phyloP scores from a whole-genome alignment of 2,329 filamentous ascomycete genomes.

The Aspergillus neotritici region DNA sequence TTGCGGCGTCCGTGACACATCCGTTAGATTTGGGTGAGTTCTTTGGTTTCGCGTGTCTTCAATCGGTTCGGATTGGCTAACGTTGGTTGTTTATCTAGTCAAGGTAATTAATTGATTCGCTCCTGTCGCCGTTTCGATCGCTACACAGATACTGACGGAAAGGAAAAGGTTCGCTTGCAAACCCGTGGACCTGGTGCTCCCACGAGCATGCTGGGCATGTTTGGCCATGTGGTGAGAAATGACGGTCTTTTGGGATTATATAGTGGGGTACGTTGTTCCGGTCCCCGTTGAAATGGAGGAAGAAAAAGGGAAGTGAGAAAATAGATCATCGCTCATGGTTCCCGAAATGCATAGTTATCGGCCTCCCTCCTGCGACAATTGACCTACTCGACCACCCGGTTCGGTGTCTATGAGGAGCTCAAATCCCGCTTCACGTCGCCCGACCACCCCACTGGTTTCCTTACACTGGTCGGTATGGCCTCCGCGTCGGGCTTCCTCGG shows the following conservation, averaged over 20 bases:
- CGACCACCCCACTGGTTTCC: conserved; percentile 57
- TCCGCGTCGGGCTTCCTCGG: conserved; percentile 79
- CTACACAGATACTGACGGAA: background rate
- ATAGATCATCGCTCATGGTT: background rate
- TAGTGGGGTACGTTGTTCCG: conserved; percentile 56
- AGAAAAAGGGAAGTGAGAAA: conserved; percentile 5
- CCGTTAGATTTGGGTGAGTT: conserved; percentile 80
- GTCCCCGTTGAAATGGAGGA: background rate
- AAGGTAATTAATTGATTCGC: conserved; percentile 44
- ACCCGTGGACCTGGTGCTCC: conserved; percentile 70
- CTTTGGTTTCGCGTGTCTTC: background rate
- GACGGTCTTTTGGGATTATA: conserved; percentile 80
- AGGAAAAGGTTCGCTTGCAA: conserved; percentile 71
- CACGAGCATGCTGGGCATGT: conserved; percentile 78
- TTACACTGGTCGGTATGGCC: conserved; percentile 75
- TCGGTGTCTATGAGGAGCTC: conserved; percentile 92
- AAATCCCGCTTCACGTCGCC: conserved; percentile 63
- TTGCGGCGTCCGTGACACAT: conserved; percentile 88
- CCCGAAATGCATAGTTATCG: conserved; percentile 56
- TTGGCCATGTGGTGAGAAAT: conserved; percentile 70
- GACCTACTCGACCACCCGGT: conserved; percentile 93
- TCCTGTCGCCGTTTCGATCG: background rate
- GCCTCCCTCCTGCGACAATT: conserved; percentile 88
- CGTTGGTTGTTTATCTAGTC: conserved; percentile 39
- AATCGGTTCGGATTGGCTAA: conserved; percentile 14